Evolutionary conservation across 2,329 filamentous ascomycete genomes (phyloP), one percentile per base, ranked within the genome.

Genomic region (Claviceps capensis): DNA sequence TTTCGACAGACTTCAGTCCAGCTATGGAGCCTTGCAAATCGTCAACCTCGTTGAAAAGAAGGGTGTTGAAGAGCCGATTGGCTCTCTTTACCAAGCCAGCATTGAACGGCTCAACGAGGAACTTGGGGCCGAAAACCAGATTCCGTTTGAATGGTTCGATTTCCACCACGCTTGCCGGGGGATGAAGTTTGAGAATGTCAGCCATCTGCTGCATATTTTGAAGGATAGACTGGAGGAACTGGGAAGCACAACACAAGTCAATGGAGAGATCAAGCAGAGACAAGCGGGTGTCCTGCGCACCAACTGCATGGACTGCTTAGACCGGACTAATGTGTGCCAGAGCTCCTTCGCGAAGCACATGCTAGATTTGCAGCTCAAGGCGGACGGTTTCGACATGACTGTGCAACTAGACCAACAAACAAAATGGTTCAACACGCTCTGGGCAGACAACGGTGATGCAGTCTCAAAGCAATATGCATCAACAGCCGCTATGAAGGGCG

Each of bases 241-340:
- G 46, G 83, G 86, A 1, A 89, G 86, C 69, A 88, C 85, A 0
- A 77, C 86, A 2, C 70, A 75, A 50, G 60, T 67, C 13, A 67
- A 71, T 17, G 75, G 73, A 2, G 62, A 67, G 34, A 53, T 77
- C 14, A 59, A 67, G 16, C 59, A 63, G 4, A 70, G 64, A 47
- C 90, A 96, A 64, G 74, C 71, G 26, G 90, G 90, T 1, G 79
- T 95, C 6, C 66, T 97, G n/a, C 78, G 93, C 52, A 96, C 89
- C 1, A 98, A 98, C 63, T 98, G 93, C 67, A 97, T 98, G 93
- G 93, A 98, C 63, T 98, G 93, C 60, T 72, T 98, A 9, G 93
- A 98, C 65, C 81, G 93, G 22, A 98, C 93, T 2, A 97, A 97
- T 59, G 90, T 98, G 22, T 89, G 90, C 42, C 91, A 97, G 67